Evolutionary conservation across 2,329 filamentous ascomycete genomes (phyloP).

Genomic region (Fusarium musae): DNA sequence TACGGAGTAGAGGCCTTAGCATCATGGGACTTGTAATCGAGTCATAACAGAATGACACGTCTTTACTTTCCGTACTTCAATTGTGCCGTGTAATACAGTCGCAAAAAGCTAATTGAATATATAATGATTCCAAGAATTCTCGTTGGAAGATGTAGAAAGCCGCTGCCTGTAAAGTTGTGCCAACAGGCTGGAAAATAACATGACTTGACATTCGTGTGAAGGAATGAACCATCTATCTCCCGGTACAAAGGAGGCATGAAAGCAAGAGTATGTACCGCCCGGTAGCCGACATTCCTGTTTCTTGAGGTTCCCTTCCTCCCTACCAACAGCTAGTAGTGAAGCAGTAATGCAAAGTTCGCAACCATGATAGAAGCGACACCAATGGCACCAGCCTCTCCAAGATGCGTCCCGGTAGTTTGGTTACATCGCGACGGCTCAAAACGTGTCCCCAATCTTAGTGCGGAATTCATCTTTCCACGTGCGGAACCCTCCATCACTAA

Average conservation of each 20-base stretch:
- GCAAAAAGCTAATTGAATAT: fast-evolving
- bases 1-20: no score
- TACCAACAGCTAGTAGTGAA: background rate
- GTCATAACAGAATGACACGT: background rate
- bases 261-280: background rate
- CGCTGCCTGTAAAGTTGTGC: no score
- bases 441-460: background rate
- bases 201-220: background rate
- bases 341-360: background rate
- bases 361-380: background rate
- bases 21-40: background rate
- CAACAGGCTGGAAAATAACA: background rate
- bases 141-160: no score
- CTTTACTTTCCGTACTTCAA: no score
- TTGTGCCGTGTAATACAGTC: background rate
- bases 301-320: no score
- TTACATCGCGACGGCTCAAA: background rate
- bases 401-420: background rate
- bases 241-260: no score
- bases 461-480: background rate
- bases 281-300: background rate
- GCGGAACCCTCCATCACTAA: background rate
- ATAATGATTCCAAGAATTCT: no score
- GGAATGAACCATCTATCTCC: background rate
- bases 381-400: no score